Percentiles rank a stretch among this genome's conserved stretches.
These are phyloP conservation scores for Cladosporium velox DNA, from an alignment of 2,329 filamentous ascomycete species.

Conservation along the genomic window DNA sequence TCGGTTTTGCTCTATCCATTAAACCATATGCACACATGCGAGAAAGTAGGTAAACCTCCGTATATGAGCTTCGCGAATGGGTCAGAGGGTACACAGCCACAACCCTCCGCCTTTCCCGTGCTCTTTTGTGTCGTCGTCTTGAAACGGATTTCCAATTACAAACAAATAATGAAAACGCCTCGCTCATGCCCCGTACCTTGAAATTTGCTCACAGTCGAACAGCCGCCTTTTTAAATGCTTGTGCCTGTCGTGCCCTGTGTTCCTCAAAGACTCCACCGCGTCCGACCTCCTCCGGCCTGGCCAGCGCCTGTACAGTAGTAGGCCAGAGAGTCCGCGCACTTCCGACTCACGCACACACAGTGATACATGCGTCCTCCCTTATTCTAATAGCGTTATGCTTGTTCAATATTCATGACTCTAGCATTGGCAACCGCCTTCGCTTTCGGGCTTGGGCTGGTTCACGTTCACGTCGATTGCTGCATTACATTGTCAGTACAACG, in stretches of 20 bases:
- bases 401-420: conserved; percentile 21
- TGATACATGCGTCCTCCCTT: background rate
- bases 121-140: background rate
- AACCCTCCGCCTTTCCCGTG: background rate
- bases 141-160: background rate
- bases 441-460: conserved; percentile 38
- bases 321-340: background rate
- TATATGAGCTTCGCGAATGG: background rate
- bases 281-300: background rate
- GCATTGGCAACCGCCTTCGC: conserved; percentile 42
- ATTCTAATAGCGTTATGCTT: background rate
- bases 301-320: conserved; percentile 2
- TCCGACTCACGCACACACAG: background rate
- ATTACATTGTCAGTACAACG: conserved; percentile 25
- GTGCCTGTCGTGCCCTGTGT: background rate
- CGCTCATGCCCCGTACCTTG: background rate
- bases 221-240: background rate
- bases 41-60: background rate
- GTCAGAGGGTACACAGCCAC: background rate
- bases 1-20: background rate
- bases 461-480: conserved; percentile 42
- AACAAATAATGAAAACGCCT: background rate
- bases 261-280: background rate
- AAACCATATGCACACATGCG: conserved; percentile 13
- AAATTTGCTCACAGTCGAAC: background rate